Evolutionary conservation across 1,284 basidiomycete genomes (phyloP).

Genomic region (Boletus holoroseus): DNA sequence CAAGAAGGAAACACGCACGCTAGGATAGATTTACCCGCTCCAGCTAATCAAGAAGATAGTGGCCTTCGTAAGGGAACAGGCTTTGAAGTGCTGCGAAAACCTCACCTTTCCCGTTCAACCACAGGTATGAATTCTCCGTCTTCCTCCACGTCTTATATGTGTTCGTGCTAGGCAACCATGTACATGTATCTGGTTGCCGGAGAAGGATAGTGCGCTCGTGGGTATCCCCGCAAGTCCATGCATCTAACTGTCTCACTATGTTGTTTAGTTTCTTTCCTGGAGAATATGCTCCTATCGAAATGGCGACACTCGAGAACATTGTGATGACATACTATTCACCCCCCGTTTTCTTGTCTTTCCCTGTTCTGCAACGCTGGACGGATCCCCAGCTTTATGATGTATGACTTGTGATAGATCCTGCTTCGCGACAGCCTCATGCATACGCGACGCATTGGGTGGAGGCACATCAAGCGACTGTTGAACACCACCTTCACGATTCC

Average conservation of each 20-base stretch:
- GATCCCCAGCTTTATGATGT: not conserved
- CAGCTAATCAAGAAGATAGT: not conserved
- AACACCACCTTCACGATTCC: not conserved
- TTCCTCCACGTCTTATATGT: no score
- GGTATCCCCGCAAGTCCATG: no score
- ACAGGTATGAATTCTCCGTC: not conserved
- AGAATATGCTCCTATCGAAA: not conserved
- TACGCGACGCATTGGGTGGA: no score
- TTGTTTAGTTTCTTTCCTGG: not conserved
- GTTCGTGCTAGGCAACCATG: no score
- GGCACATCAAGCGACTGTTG: no score
- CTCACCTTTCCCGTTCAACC: conserved; percentile 10
- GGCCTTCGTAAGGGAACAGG: not conserved
- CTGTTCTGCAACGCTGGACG: not conserved
- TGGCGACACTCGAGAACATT: not conserved
- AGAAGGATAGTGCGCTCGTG: no score
- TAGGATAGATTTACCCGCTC: not conserved
- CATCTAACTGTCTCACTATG: no score
- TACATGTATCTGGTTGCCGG: no score
- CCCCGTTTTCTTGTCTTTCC: not conserved
- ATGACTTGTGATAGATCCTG: not conserved
- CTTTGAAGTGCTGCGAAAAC: not conserved
- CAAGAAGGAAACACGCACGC: not conserved
- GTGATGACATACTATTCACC: conserved; percentile 1
- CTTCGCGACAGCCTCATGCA: not conserved